Evolutionary conservation across 768 basidiomycete genomes (phyloP).

Genomic region (Kondoa subrosea): DNA sequence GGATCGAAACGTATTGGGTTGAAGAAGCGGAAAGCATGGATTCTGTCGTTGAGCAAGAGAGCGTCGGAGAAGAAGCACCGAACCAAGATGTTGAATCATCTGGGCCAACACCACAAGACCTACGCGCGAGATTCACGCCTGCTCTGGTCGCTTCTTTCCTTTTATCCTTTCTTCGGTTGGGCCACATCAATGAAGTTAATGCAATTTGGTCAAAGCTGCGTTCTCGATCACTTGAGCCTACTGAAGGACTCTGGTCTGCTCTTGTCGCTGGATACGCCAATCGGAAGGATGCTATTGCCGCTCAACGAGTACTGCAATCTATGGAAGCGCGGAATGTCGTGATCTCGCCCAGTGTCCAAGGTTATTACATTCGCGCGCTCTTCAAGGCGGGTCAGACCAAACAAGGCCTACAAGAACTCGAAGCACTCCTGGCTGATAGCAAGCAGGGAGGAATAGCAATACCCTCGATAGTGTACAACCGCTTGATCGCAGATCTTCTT

Average conservation of each 20-base stretch:
- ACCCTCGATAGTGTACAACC: not conserved
- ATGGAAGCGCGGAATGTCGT: not conserved
- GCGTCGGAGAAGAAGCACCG: not conserved
- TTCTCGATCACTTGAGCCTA: not conserved
- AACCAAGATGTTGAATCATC: not conserved
- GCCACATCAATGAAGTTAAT: not conserved
- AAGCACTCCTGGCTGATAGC: not conserved
- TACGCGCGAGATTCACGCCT: not conserved
- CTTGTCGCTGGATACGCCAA: not conserved
- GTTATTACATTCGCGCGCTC: not conserved
- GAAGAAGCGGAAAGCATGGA: not conserved
- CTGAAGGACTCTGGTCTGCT: not conserved
- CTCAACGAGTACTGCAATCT: not conserved
- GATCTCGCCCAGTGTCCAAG: not conserved
- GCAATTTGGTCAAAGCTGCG: not conserved
- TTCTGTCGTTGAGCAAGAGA: not conserved
- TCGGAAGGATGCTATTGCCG: not conserved
- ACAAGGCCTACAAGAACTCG: not conserved
- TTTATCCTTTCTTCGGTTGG: not conserved
- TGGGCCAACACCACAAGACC: not conserved
- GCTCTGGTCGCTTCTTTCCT: not conserved
- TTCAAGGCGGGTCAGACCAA: not conserved
- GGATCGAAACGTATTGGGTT: not conserved
- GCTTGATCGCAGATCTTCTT: not conserved
- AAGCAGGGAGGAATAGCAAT: not conserved